Base-by-base conservation (phyloP, 345 rosid genomes). In the Crucihimalaya himalaica region DNA sequence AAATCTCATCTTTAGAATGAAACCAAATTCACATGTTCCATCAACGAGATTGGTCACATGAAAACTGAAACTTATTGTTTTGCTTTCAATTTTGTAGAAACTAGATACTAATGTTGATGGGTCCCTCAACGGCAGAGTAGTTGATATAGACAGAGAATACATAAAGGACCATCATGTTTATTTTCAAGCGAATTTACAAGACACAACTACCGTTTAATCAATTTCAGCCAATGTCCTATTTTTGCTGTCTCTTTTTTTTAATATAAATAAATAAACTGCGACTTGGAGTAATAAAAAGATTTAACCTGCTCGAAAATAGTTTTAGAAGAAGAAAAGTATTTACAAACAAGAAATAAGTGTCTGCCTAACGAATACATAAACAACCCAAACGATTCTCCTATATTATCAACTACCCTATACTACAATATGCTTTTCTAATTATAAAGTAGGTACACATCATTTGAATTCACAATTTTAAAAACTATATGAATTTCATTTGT, bases 1-100 rank as follows among this genome's bases (percentile, higher is more conserved):
- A 53, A 70, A 76, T 45, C 43, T 63, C 18, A 21, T 34, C 8
- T 14, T 28, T 67, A 50, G 55, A 54, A 70, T 37, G 60, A 63
- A 70, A 70, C 75, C 75, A 70, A 70, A 63, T 13, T 55, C 31
- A 7, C 66, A 77, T 76, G 75, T 76, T 69, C 75, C 60, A 63
- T 55, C 66, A 62, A 70, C 46, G 66, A 70, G 65, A 70, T 55
- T 63, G 59, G 75, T 63, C 71, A 63, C 70, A 68, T 62, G 69
- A 52, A 52, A 58, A 56, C 66, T 19, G 31, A 48, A 74, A 59
- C 61, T 19, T 16, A 39, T 58, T 48, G 13, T 13, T 14, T 27
- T 45, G 48, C 47, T 43, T 43, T 39, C 53, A 19, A 8, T 40
- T 42, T 63, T 51, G 34, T 28, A n/a, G n/a, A 63, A 42, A 43